Base-by-base conservation (phyloP, 176 grass and related monocot species). In the Ampelocalamus luodianensis region DNA sequence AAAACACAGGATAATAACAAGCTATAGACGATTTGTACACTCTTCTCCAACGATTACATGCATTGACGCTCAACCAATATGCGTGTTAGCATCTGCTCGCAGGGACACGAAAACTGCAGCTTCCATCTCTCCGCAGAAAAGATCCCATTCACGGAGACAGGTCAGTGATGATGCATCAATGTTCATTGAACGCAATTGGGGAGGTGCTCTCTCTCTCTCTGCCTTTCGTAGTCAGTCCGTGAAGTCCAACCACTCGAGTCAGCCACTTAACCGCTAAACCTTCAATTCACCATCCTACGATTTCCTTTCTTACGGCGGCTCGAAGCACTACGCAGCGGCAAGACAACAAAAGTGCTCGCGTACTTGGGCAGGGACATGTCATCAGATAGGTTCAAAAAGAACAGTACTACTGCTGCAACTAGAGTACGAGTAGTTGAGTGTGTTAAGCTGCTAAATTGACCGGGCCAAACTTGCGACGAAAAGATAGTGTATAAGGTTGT, bases 111-210 rank as follows among this genome's bases (percentile, higher is more conserved):
- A 7, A n/a, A 10, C 2, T 0, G 10, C 43, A 2, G 5, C 32
- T 0, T 15, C 34, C 4, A 43, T 51, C 24, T 8, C 13, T 4
- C 37, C 14, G 26, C 78, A 68, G 7, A 44, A 44, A 32, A 24
- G 69, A 87, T 87, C 85, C 85, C 13, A 26, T 59, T 23, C 18
- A 20, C 6, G 5, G 45, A 3, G 46, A 13, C 3, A 3, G 16
- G 70, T 87, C 85, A 87, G 70, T 70, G 8, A 68, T 87, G 85
- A 76, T 76, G 77, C 85, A 13, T 8, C 32, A n/a, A 22, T 45
- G 24, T 4, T 18, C 42, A 22, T 2, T 2, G 5, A 51, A 12
- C 63, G 14, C 46, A 37, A 51, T 36, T 6, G 11, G 46, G 7
- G 3, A 22, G n/a, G 65, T 15, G 34, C 46, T 11, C 1, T 59